Evolutionary conservation across 2,329 filamentous ascomycete species (phyloP), one percentile per base, ranked within the genome.

Genomic region (Chaetomium strumarium): DNA sequence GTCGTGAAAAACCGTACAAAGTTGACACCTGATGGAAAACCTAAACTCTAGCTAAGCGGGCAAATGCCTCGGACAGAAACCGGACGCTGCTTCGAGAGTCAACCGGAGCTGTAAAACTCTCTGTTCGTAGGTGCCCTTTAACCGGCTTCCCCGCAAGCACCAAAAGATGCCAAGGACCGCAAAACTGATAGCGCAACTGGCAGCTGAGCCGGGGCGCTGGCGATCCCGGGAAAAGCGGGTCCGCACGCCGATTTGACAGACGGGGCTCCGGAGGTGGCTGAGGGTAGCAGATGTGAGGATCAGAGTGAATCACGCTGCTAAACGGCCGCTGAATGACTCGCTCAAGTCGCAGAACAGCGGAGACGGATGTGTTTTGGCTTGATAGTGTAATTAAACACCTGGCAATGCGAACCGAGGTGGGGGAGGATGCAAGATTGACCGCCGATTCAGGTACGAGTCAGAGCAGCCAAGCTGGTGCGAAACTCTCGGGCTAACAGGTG

Each of bases 161-260:
- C 53, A 45, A 34, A 29, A 2, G 37, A 17, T 50, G 51, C 39
- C 30, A 41, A 49, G 38, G 34, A 36, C 37, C 16, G 31, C 36
- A 49, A 33, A 49, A 31, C 40, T 24, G 38, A 48, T 45, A 33
- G 41, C 50, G 44, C 42, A 36, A 40, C 10, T 11, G 43, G 34
- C 40, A 45, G 46, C 45, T 45, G 40, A 34, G 34, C 33, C 52
- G 49, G 47, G 40, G 42, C 43, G 17, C 53, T 59, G 60, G 60
- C 58, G 53, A 59, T 57, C 55, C 48, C 57, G 55, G 55, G 43
- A 58, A 56, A 52, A 52, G 56, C 52, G 55, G 58, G 46, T 33
- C 52, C 13, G 17, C 11, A 34, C 43, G 39, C 49, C 42, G 55
- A 19, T 38, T 31, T 29, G 52, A 55, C 39, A 30, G 24, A 44